phyloP scores from a whole-genome alignment of 306 rosid genomes.

The Spatholobus suberectus region DNA sequence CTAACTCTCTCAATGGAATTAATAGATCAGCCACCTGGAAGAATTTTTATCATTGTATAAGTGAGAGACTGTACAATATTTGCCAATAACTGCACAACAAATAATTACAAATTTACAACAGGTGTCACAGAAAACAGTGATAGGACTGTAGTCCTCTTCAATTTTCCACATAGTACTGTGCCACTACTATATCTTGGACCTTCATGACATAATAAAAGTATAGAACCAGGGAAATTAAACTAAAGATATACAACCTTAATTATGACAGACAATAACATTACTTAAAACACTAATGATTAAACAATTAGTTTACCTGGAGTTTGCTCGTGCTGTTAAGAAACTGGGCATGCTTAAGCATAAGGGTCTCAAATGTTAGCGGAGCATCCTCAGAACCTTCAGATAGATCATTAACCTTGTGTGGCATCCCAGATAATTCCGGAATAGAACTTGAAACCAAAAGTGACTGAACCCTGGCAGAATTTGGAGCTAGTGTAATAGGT shows the following conservation, averaged over 20 bases:
- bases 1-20: constrained; percentile 92
- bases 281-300: not conserved
- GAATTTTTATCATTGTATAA: constrained; percentile 20
- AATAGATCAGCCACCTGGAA: constrained; percentile 89
- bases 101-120: constrained; percentile 8
- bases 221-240: constrained; percentile 16
- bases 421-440: constrained; percentile 79
- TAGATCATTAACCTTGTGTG: constrained; percentile 71
- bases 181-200: not conserved
- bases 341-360: constrained; percentile 84
- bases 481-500: constrained; percentile 95
- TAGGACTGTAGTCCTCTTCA: constrained; percentile 20
- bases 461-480: constrained; percentile 91
- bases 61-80: not conserved
- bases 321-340: constrained; percentile 91
- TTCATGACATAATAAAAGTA: constrained; percentile 6
- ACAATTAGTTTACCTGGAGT: constrained; percentile 73
- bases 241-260: not conserved
- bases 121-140: constrained; percentile 21
- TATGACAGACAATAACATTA: constrained; percentile 4
- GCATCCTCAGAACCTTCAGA: constrained; percentile 79
- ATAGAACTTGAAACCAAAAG: constrained; percentile 68
- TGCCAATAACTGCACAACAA: constrained; percentile 15
- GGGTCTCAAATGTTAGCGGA: constrained; percentile 81
- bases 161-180: not conserved